Base-by-base conservation (phyloP, 2,329 filamentous ascomycete genomes). In the Paecilomyces dactylethromorphus region DNA sequence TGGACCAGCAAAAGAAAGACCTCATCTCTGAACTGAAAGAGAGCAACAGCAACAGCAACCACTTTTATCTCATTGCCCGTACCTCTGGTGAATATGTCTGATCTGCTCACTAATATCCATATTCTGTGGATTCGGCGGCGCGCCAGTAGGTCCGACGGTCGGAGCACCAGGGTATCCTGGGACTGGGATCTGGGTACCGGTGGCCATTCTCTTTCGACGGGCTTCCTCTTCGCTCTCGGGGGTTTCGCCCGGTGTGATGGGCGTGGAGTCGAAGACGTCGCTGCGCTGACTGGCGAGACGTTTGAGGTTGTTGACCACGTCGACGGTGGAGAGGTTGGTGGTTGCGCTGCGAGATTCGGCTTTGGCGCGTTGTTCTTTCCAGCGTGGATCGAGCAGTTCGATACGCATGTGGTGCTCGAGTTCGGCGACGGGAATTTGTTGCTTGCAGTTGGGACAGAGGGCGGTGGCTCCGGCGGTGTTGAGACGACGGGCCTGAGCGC, bases 311-410 rank as follows among this genome's bases (percentile, higher is more conserved):
- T 91, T 92, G 56, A 92, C 92, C 53, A 96, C 91, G 66, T 97
- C 93, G 33, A 84, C 85, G 3, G 91, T 93, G 0, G 89, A 90
- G 10, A 96, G 78, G 67, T 96, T 97, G 10, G 92, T 95, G 0
- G 90, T 92, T 1, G 90, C 85, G 63, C 89, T 91, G 62, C 93
- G 88, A 12, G 89, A 86, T 53, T 96, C 91, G 15, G 90, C 87
- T 73, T 96, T 96, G 59, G 90, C 89, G 66, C 92, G 91, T 73
- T 97, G 92, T 71, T 97, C 92, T 73, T 96, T 96, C 92, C 93
- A 97, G 60, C 89, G 85, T 0, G 93, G 93, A 71, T 97, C 93
- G 60, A 97, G 84, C 53, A 97, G 83, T 76, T 97, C 93, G 71
- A 97, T 96, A 74, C 90, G 86, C 85, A 97, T 93, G 71, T 97